Evolutionary conservation across 805 yeast genomes (phyloP).

Genomic region (Yarrowia deformans): DNA sequence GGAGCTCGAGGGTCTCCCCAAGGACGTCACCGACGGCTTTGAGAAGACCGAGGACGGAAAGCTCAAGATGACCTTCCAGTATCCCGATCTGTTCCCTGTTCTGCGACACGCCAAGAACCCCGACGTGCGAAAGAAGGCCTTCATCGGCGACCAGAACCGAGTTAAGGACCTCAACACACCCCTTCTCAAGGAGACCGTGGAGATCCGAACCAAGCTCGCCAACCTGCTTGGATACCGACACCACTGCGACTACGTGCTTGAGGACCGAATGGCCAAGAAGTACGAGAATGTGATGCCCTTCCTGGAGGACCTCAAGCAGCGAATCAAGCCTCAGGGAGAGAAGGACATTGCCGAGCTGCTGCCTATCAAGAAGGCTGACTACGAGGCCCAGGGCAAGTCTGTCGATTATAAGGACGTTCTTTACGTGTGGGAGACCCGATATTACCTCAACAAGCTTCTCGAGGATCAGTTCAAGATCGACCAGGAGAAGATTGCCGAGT

Average conservation of each 20-base stretch:
- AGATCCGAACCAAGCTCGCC: conserved; percentile 69
- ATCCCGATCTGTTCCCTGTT: conserved; percentile 80
- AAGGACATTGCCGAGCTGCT: conserved; percentile 60
- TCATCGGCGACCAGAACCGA: conserved; percentile 71
- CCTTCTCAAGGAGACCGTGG: conserved; percentile 65
- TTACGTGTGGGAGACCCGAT: conserved; percentile 78
- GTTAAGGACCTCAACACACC: conserved; percentile 65
- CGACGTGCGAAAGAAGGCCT: conserved; percentile 72
- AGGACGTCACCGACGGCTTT: conserved; percentile 60
- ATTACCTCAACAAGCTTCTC: conserved; percentile 68
- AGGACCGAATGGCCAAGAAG: conserved; percentile 81
- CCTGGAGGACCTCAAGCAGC: conserved; percentile 65
- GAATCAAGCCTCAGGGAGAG: conserved; percentile 65
- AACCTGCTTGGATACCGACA: conserved; percentile 68
- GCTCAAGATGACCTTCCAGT: conserved; percentile 76
- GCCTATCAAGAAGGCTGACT: conserved; percentile 62
- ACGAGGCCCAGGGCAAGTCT: conserved; percentile 55
- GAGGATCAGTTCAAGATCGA: conserved; percentile 77
- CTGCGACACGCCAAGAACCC: conserved; percentile 70
- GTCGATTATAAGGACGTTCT: conserved; percentile 50
- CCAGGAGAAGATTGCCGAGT: conserved; percentile 73
- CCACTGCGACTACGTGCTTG: conserved; percentile 74
- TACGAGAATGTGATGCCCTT: conserved; percentile 67
- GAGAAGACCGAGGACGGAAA: conserved; percentile 53
- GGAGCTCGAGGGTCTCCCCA: conserved; percentile 78